A percentile compares a stretch with the other conserved stretches of the same genome.
These are phyloP conservation scores for Ligustrum vulgare DNA, from an alignment of 257 asterid species.

Conservation along the genomic window DNA sequence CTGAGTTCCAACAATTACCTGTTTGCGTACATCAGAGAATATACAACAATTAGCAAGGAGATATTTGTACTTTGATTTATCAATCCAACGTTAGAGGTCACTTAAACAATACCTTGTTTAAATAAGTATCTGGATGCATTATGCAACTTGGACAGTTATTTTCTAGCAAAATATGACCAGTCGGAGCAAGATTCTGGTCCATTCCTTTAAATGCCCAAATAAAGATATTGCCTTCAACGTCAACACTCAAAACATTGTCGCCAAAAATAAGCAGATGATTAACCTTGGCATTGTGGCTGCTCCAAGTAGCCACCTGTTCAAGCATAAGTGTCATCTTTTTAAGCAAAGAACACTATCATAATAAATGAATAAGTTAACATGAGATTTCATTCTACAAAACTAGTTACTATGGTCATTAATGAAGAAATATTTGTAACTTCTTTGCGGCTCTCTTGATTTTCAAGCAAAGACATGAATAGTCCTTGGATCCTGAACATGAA, in stretches of 20 bases:
- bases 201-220: conserved; percentile 84
- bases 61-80: conserved; percentile 7
- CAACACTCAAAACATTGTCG: conserved; percentile 66
- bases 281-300: conserved; percentile 70
- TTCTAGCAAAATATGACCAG: conserved; percentile 64
- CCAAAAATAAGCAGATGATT: conserved; percentile 76
- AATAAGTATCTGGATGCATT: conserved; percentile 92
- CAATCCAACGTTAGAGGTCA: neutral
- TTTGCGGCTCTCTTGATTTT: too few species aligned
- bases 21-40: conserved; percentile 11
- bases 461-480: neutral
- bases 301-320: conserved; percentile 85
- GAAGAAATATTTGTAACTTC: neutral
- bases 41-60: conserved; percentile 8
- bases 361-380: neutral
- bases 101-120: conserved; percentile 64
- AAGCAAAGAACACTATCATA: conserved; percentile 10
- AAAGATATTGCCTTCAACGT: conserved; percentile 70
- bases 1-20: conserved; percentile 80
- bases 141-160: conserved; percentile 80
- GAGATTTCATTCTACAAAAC: neutral
- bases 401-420: neutral
- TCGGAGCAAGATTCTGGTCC: conserved; percentile 53
- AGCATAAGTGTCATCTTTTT: conserved; percentile 3
- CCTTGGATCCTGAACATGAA: too few species aligned